Percentiles rank a stretch among this genome's conserved stretches.
Conservation (phyloP, 306 rosid species). For the Senna siamea region DNA sequence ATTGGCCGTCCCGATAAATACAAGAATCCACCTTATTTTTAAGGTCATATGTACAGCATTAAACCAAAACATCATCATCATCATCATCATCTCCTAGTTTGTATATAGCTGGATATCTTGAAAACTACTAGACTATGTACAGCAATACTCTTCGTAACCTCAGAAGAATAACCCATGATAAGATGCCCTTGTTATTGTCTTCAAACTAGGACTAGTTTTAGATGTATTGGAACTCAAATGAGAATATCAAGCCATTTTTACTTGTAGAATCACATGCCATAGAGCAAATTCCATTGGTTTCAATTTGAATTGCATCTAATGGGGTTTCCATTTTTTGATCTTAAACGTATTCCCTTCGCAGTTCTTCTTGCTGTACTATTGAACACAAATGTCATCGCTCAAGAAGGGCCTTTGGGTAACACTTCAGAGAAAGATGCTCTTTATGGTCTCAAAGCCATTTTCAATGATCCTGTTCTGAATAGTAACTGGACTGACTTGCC, state of each 20-base stretch:
- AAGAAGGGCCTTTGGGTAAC: conserved; percentile 18
- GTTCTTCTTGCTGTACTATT: conserved; percentile 25
- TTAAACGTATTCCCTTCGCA: conserved; percentile 25
- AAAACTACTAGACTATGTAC: conserved; percentile 31
- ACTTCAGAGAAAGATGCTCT: conserved; percentile 52
- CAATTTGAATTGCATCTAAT: conserved; percentile 33
- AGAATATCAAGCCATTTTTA: conserved; percentile 10
- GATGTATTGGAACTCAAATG: conserved; percentile 10
- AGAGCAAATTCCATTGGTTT: conserved; percentile 33
- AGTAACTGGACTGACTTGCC: conserved; percentile 48
- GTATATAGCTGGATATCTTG: not conserved
- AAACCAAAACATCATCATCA: not conserved
- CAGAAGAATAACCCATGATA: conserved; percentile 38
- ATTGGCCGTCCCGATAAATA: conserved; percentile 32
- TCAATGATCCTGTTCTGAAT: conserved; percentile 45
- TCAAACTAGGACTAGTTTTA: conserved; percentile 34
- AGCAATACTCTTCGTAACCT: conserved; percentile 33
- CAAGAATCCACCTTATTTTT: conserved; percentile 4
- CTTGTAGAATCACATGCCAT: conserved; percentile 9
- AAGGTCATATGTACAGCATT: not conserved
- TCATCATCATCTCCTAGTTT: not conserved
- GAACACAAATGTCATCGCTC: conserved; percentile 36
- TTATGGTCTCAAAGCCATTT: conserved; percentile 42
- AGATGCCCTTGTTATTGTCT: conserved; percentile 44
- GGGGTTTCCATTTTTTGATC: conserved; percentile 27